Evolutionary conservation across 2,329 filamentous ascomycete species (phyloP), one percentile per base, ranked within the genome.

Genomic region (Ceratocystis smalleyi): DNA sequence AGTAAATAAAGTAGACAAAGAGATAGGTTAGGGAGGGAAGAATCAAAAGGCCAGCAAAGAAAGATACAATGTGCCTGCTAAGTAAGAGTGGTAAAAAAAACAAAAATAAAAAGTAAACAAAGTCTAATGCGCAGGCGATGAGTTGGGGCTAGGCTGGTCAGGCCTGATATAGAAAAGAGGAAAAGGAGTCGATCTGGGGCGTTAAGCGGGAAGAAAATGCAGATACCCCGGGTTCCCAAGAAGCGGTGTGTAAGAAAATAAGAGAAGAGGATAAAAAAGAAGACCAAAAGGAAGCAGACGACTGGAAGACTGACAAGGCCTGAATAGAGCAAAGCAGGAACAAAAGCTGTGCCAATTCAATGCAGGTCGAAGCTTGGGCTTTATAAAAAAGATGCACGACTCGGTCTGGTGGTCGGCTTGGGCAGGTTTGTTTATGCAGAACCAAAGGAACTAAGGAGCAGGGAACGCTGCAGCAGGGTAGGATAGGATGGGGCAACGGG

Each of bases 171-270:
- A 61, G 24, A 45, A 49, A 61, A 61, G 59, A 43, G 30, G 15
- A 45, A 61, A 61, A 61, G 59, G 59, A 61, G 59, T 43, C 40
- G 59, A 43, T 45, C 59, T 47, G 40, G 59, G 59, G 43, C 59
- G 40, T 61, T 61, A 30, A 61, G 59, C 59, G 59, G 40, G 59
- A 27, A 47, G 73, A 83, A 80, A 1, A 83, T 83, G 0, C 15
- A 15, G 83, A 85, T 32, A 85, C 71, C 1, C 83, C 82, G 0
- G 43, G 40, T 15, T 4, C n/a, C 8, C 17, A 61, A 61, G 59
- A 61, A 47, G 59, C 59, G 59, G 59, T 61, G 59, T 61, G 59
- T 30, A 61, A 27, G 59, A 61, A 30, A 43, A 45, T 15, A 40
- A 40, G 47, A 61, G 43, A 43, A 61, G 49, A 24, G 8, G 10